Evolutionary conservation across 441 rosid species (phyloP).

Genomic region (Populus trichocarpa): DNA sequence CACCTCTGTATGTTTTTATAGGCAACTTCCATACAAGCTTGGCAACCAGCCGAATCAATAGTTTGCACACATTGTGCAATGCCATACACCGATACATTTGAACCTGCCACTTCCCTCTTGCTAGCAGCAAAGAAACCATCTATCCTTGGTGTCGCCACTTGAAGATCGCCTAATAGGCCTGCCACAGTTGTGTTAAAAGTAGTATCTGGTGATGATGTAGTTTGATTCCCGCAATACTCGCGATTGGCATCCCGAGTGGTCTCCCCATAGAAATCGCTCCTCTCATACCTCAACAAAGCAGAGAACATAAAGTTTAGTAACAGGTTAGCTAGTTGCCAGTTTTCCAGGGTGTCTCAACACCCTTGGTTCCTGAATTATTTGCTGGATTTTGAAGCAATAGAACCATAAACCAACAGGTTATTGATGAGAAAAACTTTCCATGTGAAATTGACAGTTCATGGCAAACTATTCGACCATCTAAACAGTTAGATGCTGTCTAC

Average conservation of each 20-base stretch:
- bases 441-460: background rate
- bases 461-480: background rate
- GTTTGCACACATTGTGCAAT: constrained; percentile 43
- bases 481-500: background rate
- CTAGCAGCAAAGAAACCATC: constrained; percentile 31
- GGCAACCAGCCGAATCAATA: constrained; percentile 21
- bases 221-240: constrained; percentile 25
- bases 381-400: background rate
- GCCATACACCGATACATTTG: constrained; percentile 24
- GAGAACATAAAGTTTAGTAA: background rate
- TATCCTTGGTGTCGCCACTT: constrained; percentile 34
- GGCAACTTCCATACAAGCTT: constrained; percentile 31
- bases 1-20: constrained; percentile 26
- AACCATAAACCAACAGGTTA: background rate
- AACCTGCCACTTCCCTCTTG: constrained; percentile 11
- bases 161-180: constrained; percentile 24
- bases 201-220: background rate
- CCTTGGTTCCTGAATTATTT: background rate
- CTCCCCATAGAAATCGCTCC: constrained; percentile 34
- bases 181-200: constrained; percentile 20
- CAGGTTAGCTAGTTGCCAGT: too few relatives aligned
- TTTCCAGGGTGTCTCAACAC: background rate
- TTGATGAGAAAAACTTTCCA: background rate
- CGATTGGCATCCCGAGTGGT: constrained; percentile 32
- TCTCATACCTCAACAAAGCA: constrained; percentile 32